phyloP scores from a whole-genome alignment of 1,284 basidiomycete species.

The Sanghuangporus baumii region DNA sequence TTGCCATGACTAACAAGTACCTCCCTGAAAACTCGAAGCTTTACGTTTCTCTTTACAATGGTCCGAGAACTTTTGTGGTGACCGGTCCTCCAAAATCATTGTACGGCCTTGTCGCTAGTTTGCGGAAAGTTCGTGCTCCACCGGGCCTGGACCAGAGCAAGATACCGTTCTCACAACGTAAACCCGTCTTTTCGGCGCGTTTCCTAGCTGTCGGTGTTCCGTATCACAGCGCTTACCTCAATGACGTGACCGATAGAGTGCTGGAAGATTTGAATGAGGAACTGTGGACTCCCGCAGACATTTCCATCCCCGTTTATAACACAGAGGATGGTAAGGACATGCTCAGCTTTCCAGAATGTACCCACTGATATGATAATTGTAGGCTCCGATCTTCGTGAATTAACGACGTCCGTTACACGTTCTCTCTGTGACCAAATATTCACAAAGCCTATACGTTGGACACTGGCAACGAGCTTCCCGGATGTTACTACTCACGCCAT shows the following conservation, averaged over 20 bases:
- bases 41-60: slow-evolving; percentile 87
- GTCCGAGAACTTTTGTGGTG: slow-evolving; percentile 86
- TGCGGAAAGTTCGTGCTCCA: slow-evolving; percentile 87
- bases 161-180: slow-evolving; percentile 89
- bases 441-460: slow-evolving; percentile 89
- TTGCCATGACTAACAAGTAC: slow-evolving; percentile 85
- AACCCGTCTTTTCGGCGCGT: slow-evolving; percentile 88
- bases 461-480: slow-evolving; percentile 84
- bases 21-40: slow-evolving; percentile 77
- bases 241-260: slow-evolving; percentile 73
- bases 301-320: slow-evolving; percentile 85
- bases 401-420: slow-evolving; percentile 64
- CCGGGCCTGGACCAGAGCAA: slow-evolving; percentile 91
- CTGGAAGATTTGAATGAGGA: slow-evolving; percentile 77
- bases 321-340: slow-evolving; percentile 78
- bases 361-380: slow-evolving; percentile 1
- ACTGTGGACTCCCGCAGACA: slow-evolving; percentile 71
- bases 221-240: slow-evolving; percentile 88
- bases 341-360: slow-evolving; percentile 2
- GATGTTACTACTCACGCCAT: slow-evolving; percentile 88
- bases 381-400: slow-evolving; percentile 79
- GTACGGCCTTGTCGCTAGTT: slow-evolving; percentile 86
- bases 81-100: slow-evolving; percentile 92
- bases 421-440: slow-evolving; percentile 93
- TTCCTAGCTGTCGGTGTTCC: slow-evolving; percentile 95